Evolutionary conservation across 2,329 filamentous ascomycete species (phyloP), one percentile per base, ranked within the genome.

Genomic region (Monosporascus ibericus): DNA sequence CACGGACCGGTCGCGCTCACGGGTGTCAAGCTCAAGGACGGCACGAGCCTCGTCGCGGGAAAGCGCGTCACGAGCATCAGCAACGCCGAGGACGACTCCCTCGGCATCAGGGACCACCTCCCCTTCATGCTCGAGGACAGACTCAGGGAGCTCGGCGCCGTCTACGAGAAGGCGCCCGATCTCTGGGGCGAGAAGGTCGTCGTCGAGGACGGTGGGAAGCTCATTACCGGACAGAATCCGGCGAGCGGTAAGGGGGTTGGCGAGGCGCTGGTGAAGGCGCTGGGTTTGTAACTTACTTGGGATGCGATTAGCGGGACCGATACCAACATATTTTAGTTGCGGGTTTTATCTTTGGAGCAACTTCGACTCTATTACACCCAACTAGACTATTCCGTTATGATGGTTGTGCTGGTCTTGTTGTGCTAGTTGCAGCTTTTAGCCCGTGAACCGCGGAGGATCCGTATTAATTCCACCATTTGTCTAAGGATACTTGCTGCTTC

Each of bases 1-100:
- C 86, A 89, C 69, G 86, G 84, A 6, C 82, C 85, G 2, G 80
- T 79, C 3, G 86, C 78, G 14, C 72, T 89, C 17, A 73, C 77
- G 48, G 77, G 84, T 58, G 84, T 80, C 37, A 79, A 76, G 60
- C 62, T 75, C 20, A 57, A 69, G 5, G 71, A 76, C 55, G 82
- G 81, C 36, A 70, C 73, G 56, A 73, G 74, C 48, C 68, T 87
- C 9, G 67, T 88, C 39, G 68, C 75, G 48, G 82, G 79, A 44
- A 77, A 76, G 63, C 70, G 75, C 46, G 80, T 83, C 24, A 86
- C 83, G 0, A 84, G 79, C 9, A 83, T 84, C 63, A 78, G 74
- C 37, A 81, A 84, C 60, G 68, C 55, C 0, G 82, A 85, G 69
- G 80, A 84, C 70, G 75, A 73, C 49, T 66, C 66, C 47, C 69